Conservation (phyloP, 2,329 filamentous ascomycete genomes). For the Colletotrichum tamarilloi region DNA sequence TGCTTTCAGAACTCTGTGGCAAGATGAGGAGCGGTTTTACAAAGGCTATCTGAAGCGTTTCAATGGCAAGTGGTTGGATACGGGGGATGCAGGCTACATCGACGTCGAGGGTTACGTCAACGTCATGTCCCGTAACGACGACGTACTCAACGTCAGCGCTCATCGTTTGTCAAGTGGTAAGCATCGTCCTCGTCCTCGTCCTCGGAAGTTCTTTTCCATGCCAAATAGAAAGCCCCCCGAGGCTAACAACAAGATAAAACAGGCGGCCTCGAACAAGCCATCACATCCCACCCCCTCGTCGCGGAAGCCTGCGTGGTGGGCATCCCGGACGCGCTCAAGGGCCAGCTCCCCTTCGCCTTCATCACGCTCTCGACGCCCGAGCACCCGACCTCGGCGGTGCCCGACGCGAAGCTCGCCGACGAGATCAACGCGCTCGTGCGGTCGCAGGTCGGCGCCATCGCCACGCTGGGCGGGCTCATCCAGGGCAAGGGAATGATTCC, state of each 20-base stretch:
- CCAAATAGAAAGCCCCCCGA: background rate
- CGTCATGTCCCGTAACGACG: slow-evolving; percentile 77
- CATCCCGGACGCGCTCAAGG: slow-evolving; percentile 87
- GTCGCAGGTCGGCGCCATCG: slow-evolving; percentile 87
- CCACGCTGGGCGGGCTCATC: slow-evolving; percentile 85
- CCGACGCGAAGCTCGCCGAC: slow-evolving; percentile 53
- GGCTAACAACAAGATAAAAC: background rate
- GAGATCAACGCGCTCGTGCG: slow-evolving; percentile 82
- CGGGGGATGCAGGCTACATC: slow-evolving; percentile 89
- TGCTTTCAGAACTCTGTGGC: slow-evolving; percentile 86
- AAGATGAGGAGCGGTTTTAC: slow-evolving; percentile 88
- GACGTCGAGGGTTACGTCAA: slow-evolving; percentile 77
- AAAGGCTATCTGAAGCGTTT: slow-evolving; percentile 87
- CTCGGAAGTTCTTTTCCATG: background rate
- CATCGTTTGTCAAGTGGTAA: slow-evolving; percentile 89
- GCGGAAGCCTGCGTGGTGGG: slow-evolving; percentile 89
- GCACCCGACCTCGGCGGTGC: slow-evolving; percentile 63
- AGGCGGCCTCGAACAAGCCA: slow-evolving; percentile 92
- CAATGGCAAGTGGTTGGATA: slow-evolving; percentile 85
- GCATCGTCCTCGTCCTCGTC: slow-evolving; percentile 37
- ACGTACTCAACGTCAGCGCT: slow-evolving; percentile 95
- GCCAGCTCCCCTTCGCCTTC: slow-evolving; percentile 92
- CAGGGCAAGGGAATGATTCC: slow-evolving; percentile 89
- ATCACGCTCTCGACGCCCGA: slow-evolving; percentile 65
- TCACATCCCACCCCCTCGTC: slow-evolving; percentile 81